Percentiles rank a stretch among this genome's conserved stretches.
phyloP scores from a whole-genome alignment of 768 basidiomycete genomes.

The Gyrodon lividus region DNA sequence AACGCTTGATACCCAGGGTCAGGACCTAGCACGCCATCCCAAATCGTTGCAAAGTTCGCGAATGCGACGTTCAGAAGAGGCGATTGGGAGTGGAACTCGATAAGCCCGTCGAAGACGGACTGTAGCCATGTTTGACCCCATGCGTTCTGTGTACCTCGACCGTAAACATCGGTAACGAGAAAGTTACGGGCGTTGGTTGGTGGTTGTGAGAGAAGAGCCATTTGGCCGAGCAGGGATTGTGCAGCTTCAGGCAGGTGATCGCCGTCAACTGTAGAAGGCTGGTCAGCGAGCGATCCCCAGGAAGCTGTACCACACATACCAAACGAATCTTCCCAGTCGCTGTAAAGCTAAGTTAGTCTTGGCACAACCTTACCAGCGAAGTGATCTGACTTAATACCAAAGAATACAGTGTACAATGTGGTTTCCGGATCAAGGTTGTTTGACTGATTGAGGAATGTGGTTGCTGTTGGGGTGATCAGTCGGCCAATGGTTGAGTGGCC shows the following conservation, averaged over 20 bases:
- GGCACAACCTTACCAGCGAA: not conserved
- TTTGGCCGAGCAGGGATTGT: constrained; percentile 42
- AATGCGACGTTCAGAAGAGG: constrained; percentile 42
- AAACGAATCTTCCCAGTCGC: constrained; percentile 45
- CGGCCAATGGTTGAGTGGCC: not conserved
- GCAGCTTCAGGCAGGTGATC: constrained; percentile 47
- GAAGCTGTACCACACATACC: constrained; percentile 24
- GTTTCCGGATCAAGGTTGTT: constrained; percentile 44
- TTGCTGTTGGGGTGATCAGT: constrained; percentile 28
- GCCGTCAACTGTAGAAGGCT: constrained; percentile 38
- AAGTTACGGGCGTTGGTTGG: constrained; percentile 53
- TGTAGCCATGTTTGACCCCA: constrained; percentile 49
- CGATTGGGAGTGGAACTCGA: constrained; percentile 30
- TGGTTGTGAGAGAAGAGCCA: constrained; percentile 43
- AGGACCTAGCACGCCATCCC: constrained; percentile 46
- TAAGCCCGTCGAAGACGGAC: constrained; percentile 43
- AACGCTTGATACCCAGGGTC: constrained; percentile 47
- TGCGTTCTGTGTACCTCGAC: constrained; percentile 40
- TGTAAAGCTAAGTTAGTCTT: constrained; percentile 17
- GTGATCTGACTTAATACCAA: constrained; percentile 51
- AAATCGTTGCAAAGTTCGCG: constrained; percentile 48
- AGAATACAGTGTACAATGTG: constrained; percentile 52
- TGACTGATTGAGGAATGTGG: constrained; percentile 43
- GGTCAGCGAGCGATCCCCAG: not conserved
- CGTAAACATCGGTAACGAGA: constrained; percentile 51